Base-by-base conservation (phyloP, 1,139 yeast genomes). In the Ogataea hybrid region DNA sequence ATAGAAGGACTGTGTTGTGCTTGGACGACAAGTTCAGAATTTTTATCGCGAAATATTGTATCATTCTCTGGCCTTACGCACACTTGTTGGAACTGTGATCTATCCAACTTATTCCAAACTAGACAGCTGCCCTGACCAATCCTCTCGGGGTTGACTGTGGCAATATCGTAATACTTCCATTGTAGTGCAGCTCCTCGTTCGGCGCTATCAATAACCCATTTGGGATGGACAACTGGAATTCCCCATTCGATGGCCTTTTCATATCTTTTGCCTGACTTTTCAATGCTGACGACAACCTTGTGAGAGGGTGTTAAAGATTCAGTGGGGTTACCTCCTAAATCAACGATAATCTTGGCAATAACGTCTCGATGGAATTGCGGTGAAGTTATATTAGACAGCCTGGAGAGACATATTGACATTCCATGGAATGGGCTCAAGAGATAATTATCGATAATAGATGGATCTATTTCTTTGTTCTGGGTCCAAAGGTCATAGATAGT, bases 161-260 rank as follows among this genome's bases (percentile, higher is more conserved):
- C 64, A 23, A 75, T 52, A 37, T 70, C 63, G 52, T 73, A 72
- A 52, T 75, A 79, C 41, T 71, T 70, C 38, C 67, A 69, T 22
- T 73, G 75, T 38, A 87, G 59, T 2, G 78, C 68, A 0, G 87
- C 88, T 4, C 75, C 77, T 47, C 95, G 67, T 34, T 69, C 65
- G 4, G 78, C 58, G 35, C 86, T 77, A 58, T 86, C 87, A 16
- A 73, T 54, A 3, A 89, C 62, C 94, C 95, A 89, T 39, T 76
- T 64, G 0, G 94, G 92, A 57, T 84, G 89, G 3, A 87, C 77
- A 1, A 81, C 73, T 1, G 86, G 84, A 3, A 81, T 75, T 5
- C 69, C 69, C 90, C 92, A 83, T 54, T 79, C 80, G 6, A 69
- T 44, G 1, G 92, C 89, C 58, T 76, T 81, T 22, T 66, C 67